Evolutionary conservation across 768 basidiomycete species (phyloP).

Genomic region (Arthromyces matolae): DNA sequence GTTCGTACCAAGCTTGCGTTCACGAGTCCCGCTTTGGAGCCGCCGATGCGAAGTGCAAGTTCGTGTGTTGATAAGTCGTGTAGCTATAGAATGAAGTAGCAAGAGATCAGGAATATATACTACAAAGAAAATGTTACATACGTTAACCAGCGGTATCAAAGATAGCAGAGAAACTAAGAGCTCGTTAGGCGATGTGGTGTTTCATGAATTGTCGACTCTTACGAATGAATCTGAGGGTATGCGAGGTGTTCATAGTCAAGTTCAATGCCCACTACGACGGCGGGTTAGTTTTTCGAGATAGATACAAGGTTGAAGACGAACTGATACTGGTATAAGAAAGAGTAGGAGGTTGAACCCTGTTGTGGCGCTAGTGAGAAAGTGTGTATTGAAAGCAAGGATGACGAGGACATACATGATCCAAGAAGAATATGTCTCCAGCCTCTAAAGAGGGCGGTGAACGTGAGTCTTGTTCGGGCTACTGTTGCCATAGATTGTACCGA

Average conservation of each 20-base stretch:
- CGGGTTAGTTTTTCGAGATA: background rate
- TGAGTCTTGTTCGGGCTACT: background rate
- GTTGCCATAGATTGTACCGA: slow-evolving; percentile 6
- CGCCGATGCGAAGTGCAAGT: slow-evolving; percentile 71
- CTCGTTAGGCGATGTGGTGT: background rate
- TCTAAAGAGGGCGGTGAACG: slow-evolving; percentile 9
- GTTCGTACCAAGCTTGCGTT: slow-evolving; percentile 74
- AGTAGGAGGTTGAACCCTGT: slow-evolving; percentile 71
- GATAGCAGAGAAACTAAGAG: slow-evolving; percentile 58
- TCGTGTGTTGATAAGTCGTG: slow-evolving; percentile 77
- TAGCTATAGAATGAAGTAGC: slow-evolving; percentile 51
- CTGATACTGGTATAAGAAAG: slow-evolving; percentile 64
- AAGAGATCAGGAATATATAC: background rate
- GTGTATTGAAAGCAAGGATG: background rate
- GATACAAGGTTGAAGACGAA: slow-evolving; percentile 29
- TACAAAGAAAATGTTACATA: slow-evolving; percentile 20
- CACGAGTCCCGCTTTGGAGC: slow-evolving; percentile 70
- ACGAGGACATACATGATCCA: slow-evolving; percentile 48
- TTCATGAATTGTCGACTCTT: background rate
- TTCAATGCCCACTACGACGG: slow-evolving; percentile 51
- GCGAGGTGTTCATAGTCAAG: slow-evolving; percentile 41
- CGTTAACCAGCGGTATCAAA: slow-evolving; percentile 78
- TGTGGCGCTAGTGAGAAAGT: background rate
- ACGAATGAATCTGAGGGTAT: slow-evolving; percentile 63
- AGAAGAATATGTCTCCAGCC: slow-evolving; percentile 55